phyloP scores from a whole-genome alignment of 371 early-diverging fungal species.

The Saksenaea vasiformis region DNA sequence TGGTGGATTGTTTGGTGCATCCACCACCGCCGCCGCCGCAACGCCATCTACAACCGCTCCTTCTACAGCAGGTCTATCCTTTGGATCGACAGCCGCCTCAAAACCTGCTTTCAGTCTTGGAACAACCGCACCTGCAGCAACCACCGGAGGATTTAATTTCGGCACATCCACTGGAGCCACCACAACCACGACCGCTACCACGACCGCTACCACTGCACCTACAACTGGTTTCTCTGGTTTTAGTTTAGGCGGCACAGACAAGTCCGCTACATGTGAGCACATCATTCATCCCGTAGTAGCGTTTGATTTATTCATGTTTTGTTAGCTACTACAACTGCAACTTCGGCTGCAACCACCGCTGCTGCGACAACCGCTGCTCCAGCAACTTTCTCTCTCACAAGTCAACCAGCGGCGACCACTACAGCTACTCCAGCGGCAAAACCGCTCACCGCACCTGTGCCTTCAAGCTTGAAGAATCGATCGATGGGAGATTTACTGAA shows the following conservation, averaged over 20 bases:
- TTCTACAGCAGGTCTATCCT: background rate
- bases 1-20: conserved; percentile 10
- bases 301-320: background rate
- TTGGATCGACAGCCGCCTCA: background rate
- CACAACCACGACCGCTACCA: conserved; percentile 12
- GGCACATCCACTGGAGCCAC: conserved; percentile 11
- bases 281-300: background rate
- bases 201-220: conserved; percentile 23
- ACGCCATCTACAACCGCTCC: conserved; percentile 11
- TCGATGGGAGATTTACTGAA: conserved; percentile 88
- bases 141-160: conserved; percentile 14
- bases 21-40: conserved; percentile 2
- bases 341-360: conserved; percentile 20
- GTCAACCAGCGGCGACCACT: conserved; percentile 25
- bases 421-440: conserved; percentile 24
- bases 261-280: conserved; percentile 8
- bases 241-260: conserved; percentile 18
- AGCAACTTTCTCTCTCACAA: conserved; percentile 23
- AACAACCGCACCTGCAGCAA: background rate
- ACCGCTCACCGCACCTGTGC: conserved; percentile 42
- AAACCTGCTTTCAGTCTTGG: background rate
- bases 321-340: conserved; percentile 11
- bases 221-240: conserved; percentile 18
- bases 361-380: conserved; percentile 18
- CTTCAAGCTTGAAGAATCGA: conserved; percentile 73